Percentiles rank a stretch among this genome's conserved stretches.
These are phyloP conservation scores for Penicillium salamii DNA, from an alignment of 495 filamentous ascomycete genomes.

Conservation along the genomic window DNA sequence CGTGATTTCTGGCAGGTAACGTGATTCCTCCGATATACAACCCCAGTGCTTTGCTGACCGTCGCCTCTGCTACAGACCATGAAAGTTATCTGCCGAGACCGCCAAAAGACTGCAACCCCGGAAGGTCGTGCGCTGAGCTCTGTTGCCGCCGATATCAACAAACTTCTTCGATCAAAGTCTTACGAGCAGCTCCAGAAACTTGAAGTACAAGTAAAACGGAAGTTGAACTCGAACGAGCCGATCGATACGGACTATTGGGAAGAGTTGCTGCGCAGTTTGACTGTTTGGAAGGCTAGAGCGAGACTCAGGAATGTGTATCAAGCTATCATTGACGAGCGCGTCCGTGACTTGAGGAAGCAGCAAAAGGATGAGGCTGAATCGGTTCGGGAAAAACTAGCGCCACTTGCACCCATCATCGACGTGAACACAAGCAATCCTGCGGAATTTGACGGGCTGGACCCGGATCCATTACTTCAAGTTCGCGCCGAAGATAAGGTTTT, in stretches of 20 bases:
- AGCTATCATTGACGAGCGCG: slow-evolving; percentile 69
- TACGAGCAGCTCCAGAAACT: slow-evolving; percentile 79
- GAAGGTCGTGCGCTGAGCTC: slow-evolving; percentile 74
- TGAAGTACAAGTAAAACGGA: slow-evolving; percentile 78
- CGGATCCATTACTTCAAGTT: slow-evolving; percentile 68
- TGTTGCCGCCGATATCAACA: slow-evolving; percentile 85
- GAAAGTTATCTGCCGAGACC: slow-evolving; percentile 78
- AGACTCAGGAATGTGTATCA: slow-evolving; percentile 79
- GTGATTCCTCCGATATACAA: background rate
- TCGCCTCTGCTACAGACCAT: slow-evolving; percentile 54
- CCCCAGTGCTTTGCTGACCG: slow-evolving; percentile 17
- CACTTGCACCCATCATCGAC: slow-evolving; percentile 32
- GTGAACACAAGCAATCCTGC: slow-evolving; percentile 8
- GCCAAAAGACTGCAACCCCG: slow-evolving; percentile 62
- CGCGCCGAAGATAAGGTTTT: slow-evolving; percentile 64
- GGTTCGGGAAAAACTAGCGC: slow-evolving; percentile 55
- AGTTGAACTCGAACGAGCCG: slow-evolving; percentile 82
- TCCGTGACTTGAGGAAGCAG: slow-evolving; percentile 63
- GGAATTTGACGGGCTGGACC: slow-evolving; percentile 53
- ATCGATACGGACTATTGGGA: slow-evolving; percentile 99
- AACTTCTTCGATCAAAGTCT: slow-evolving; percentile 79
- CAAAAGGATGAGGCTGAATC: slow-evolving; percentile 68
- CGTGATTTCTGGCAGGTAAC: slow-evolving; percentile 80
- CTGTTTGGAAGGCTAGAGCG: slow-evolving; percentile 88
- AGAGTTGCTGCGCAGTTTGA: slow-evolving; percentile 77